These are phyloP conservation scores for Aspergillus avenaceus DNA, from an alignment of 495 filamentous ascomycete species.

Conservation along the genomic window DNA sequence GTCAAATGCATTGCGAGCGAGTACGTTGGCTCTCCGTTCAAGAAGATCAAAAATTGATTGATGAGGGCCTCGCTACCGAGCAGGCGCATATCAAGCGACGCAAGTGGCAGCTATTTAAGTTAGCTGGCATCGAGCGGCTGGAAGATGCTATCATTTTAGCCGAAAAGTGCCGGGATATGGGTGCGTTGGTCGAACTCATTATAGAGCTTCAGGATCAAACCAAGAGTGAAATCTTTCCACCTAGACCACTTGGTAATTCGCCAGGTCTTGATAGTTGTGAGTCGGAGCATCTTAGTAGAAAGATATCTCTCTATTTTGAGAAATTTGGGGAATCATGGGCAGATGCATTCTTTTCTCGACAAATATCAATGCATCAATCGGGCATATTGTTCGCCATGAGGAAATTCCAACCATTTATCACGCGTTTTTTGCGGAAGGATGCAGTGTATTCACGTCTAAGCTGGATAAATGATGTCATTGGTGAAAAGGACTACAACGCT, in stretches of 20 bases:
- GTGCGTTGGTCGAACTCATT: conserved; percentile 62
- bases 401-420: conserved; percentile 64
- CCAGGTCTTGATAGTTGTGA: conserved; percentile 16
- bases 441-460: conserved; percentile 68
- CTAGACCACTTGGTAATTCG: conserved; percentile 3
- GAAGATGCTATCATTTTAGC: conserved; percentile 68
- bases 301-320: conserved; percentile 61
- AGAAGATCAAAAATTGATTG: conserved; percentile 38
- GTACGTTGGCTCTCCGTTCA: conserved; percentile 55
- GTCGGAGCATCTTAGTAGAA: conserved; percentile 34
- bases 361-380: conserved; percentile 61
- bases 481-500: conserved; percentile 64
- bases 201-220: conserved; percentile 44
- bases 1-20: conserved; percentile 58
- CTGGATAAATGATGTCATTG: conserved; percentile 89
- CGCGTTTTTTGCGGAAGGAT: conserved; percentile 67
- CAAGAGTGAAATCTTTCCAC: conserved; percentile 15
- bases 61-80: conserved; percentile 43
- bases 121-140: conserved; percentile 65
- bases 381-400: conserved; percentile 60
- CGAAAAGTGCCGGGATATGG: conserved; percentile 67
- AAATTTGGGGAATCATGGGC: conserved; percentile 75
- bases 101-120: conserved; percentile 53
- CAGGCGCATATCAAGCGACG: conserved; percentile 50
- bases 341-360: conserved; percentile 70